Conservation (phyloP, 305 asterid genomes). For the Fraxinus platypoda region DNA sequence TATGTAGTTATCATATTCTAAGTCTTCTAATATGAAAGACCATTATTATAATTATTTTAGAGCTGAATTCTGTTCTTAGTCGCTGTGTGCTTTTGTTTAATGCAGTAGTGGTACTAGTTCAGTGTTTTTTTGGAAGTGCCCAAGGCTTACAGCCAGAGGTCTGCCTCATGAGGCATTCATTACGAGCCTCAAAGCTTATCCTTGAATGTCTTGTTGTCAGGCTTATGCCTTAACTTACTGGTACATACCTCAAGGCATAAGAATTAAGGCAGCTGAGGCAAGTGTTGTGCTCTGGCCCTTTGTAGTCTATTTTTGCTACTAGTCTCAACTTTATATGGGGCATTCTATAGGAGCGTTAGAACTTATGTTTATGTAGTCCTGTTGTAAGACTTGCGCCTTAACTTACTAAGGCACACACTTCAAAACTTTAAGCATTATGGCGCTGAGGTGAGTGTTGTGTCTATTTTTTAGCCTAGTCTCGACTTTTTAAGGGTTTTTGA, state of each 20-base stretch:
- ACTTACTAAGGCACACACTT: neutral
- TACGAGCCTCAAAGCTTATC: neutral
- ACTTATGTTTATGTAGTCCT: neutral
- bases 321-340: neutral
- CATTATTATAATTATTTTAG: neutral
- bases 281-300: neutral
- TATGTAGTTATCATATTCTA: neutral
- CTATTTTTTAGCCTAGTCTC: neutral
- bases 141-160: neutral
- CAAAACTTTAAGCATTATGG: neutral
- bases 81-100: neutral
- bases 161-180: neutral
- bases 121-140: neutral
- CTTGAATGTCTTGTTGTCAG: neutral
- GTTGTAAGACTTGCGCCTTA: neutral
- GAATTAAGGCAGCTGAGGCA: neutral
- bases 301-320: neutral
- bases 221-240: neutral
- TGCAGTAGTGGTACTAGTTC: neutral
- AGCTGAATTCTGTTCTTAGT: constrained; percentile 11
- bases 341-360: neutral
- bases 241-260: neutral
- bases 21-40: neutral
- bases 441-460: neutral
- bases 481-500: neutral